Evolutionary conservation across 352 stramenopile species (phyloP), one percentile per base, ranked within the genome.

Genomic region (Globisporangium nunn): DNA sequence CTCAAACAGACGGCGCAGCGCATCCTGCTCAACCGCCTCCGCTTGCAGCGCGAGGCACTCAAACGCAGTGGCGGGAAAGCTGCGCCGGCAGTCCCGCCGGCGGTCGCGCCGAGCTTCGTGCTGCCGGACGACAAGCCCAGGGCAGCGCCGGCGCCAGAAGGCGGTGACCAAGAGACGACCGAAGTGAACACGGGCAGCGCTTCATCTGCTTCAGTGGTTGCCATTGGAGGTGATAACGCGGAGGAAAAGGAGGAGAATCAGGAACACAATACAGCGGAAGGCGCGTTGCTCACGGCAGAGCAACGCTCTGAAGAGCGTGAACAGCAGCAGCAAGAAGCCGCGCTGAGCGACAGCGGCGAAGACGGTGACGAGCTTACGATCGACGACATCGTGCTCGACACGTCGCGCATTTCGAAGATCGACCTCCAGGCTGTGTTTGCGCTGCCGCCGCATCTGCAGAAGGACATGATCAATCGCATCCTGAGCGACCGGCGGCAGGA

Each of bases 1-100:
- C 63, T 98, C 29, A 91, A 89, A 45, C 83, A 97, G 39, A 96
- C 95, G 1, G 96, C 96, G 7, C 95, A 98, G 61, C 86, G 90
- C 35, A 88, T 99, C 41, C 69, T 99, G 61, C 76, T 99, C 11
- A 98, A 98, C 52, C 71, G 93, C 35, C 59, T 93, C 12, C 86
- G 81, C 40, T 54, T 92, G 39, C 69, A 78, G 6, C 64, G 66
- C n/a, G 70, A 85, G 59, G 68, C 78, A 69, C 59, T 88, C 33
- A 89, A 85, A 62, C 80, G 80, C 50, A 85, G 73, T 15, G 68
- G 68, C 14, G 73, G 66, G 35, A 71, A 72, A 29, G 35, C 64
- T 2, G 30, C 55, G 23, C 39, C 71, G 33, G 82, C 82, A 15
- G 64, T 80, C n/a, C 78, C 70, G 18, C 68, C 74, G 33, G 82